Conservation (phyloP, 805 yeast genomes). For the Pichia scutulata region DNA sequence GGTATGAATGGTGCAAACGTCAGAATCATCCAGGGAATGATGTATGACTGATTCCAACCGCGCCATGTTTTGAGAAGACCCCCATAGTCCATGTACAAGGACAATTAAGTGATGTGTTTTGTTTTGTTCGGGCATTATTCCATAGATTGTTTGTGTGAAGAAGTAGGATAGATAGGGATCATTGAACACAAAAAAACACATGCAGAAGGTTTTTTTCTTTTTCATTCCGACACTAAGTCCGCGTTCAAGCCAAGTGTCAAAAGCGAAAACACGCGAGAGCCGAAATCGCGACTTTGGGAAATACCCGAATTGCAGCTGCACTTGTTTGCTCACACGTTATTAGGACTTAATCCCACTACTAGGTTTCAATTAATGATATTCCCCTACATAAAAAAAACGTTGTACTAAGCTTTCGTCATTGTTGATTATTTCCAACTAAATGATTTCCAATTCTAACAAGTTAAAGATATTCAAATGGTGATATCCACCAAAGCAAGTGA, state of each 20-base stretch:
- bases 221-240: too few species aligned
- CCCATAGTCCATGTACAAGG: slow-evolving; percentile 75
- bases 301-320: not conserved
- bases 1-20: slow-evolving; percentile 35
- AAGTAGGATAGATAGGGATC: not conserved
- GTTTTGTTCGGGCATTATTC: not conserved
- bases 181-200: not conserved
- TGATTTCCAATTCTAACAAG: too few species aligned
- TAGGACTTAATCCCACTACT: too few species aligned
- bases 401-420: too few species aligned
- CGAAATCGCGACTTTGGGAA: not conserved
- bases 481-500: too few species aligned
- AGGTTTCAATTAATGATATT: too few species aligned
- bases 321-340: too few species aligned
- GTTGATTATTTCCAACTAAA: too few species aligned
- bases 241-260: too few species aligned
- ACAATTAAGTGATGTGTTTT: slow-evolving; percentile 51
- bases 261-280: not conserved
- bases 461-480: too few species aligned
- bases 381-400: too few species aligned
- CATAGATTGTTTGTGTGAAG: too few species aligned
- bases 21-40: slow-evolving; percentile 21
- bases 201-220: not conserved
- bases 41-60: slow-evolving; percentile 38
- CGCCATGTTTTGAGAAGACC: slow-evolving; percentile 52